Evolutionary conservation across 495 filamentous ascomycete species (phyloP).

Genomic region (Annulohypoxylon moriforme): DNA sequence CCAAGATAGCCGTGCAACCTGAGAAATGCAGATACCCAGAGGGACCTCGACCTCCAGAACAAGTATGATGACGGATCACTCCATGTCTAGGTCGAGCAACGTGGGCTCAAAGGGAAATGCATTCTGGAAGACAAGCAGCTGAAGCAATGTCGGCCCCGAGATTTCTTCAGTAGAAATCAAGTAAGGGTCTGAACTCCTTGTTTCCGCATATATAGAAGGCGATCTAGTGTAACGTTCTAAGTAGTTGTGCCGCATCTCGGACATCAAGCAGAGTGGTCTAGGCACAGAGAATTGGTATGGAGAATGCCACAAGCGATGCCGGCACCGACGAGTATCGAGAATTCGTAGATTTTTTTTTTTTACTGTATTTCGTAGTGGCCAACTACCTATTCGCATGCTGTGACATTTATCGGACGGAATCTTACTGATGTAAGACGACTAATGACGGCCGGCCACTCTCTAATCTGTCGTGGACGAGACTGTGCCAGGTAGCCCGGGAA

Average conservation of each 20-base stretch:
- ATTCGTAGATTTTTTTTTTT: conserved; percentile 3
- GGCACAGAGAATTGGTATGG: conserved; percentile 5
- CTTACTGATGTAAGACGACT: conserved; percentile 25
- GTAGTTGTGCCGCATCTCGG: conserved; percentile 31
- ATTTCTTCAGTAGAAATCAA: not conserved
- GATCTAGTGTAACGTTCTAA: conserved; percentile 38
- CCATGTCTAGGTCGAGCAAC: not conserved
- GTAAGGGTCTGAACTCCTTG: not conserved
- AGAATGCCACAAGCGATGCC: conserved; percentile 13
- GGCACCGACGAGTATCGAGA: conserved; percentile 7
- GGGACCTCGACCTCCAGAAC: conserved; percentile 7
- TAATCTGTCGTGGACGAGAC: conserved; percentile 22
- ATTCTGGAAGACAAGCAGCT: not conserved
- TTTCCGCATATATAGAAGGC: conserved; percentile 15
- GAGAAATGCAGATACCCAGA: conserved; percentile 30
- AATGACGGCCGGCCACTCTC: not conserved
- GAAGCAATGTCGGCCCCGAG: not conserved
- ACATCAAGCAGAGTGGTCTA: conserved; percentile 18
- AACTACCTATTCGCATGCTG: not conserved
- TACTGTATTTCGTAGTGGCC: not conserved
- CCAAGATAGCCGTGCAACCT: conserved; percentile 31
- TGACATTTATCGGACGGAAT: conserved; percentile 18
- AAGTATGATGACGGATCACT: conserved; percentile 9
- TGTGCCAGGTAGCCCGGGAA: conserved; percentile 5
- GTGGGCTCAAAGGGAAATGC: not conserved